phyloP scores from a whole-genome alignment of 345 rosid genomes.

The Capsella bursapastoris region DNA sequence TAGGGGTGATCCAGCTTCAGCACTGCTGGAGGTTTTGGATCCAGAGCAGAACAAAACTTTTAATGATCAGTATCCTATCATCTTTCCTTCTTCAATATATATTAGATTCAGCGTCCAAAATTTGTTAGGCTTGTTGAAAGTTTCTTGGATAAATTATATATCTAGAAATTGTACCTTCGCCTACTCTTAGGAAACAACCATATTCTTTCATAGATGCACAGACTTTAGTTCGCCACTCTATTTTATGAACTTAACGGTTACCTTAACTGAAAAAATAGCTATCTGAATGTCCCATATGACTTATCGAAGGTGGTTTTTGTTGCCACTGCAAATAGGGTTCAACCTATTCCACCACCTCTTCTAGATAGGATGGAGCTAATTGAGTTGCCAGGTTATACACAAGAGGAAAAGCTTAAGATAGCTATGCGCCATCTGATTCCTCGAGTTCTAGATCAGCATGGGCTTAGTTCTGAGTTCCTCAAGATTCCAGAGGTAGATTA shows the following conservation, averaged over 20 bases:
- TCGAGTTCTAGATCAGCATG: constrained; percentile 95
- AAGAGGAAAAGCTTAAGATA: constrained; percentile 92
- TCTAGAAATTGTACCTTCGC: not conserved
- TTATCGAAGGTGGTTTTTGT: constrained; percentile 94
- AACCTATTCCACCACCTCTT: constrained; percentile 97
- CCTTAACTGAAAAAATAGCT: constrained; percentile 72
- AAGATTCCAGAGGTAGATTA: constrained; percentile 86
- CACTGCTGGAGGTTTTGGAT: constrained; percentile 98
- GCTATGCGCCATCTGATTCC: constrained; percentile 95
- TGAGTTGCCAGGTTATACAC: constrained; percentile 96
- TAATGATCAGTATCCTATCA: constrained; percentile 95
- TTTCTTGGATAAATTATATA: constrained; percentile 8
- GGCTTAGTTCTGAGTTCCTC: constrained; percentile 81
- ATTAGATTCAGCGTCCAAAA: not conserved
- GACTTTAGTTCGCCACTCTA: not conserved
- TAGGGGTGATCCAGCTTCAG: constrained; percentile 99
- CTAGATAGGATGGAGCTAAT: constrained; percentile 97
- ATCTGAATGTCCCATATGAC: constrained; percentile 96
- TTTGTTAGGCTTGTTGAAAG: constrained; percentile 1
- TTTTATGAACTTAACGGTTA: constrained; percentile 7
- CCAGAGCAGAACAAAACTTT: constrained; percentile 94
- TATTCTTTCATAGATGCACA: not conserved
- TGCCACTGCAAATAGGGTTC: constrained; percentile 93
- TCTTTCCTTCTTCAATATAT: not conserved
- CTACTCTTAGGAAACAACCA: constrained; percentile 9